phyloP scores from a whole-genome alignment of 768 basidiomycete genomes.

The Pisolithus microcarpus region DNA sequence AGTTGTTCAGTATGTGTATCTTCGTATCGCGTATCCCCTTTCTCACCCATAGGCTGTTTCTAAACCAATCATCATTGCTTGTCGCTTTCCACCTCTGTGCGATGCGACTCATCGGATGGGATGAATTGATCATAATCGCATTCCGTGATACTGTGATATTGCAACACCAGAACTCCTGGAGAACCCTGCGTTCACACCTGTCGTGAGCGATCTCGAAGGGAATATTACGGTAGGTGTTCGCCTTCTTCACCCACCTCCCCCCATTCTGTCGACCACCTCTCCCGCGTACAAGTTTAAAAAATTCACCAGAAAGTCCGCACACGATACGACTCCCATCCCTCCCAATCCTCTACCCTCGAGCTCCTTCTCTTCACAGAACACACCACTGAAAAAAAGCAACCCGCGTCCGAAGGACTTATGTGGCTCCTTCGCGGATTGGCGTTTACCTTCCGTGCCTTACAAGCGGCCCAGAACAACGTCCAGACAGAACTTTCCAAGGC shows the following conservation, averaged over 20 bases:
- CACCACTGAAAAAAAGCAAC: constrained; percentile 68
- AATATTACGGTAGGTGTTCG: constrained; percentile 76
- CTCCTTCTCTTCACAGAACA: constrained; percentile 78
- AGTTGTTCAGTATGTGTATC: constrained; percentile 69
- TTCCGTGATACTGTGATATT: not conserved
- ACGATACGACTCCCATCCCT: constrained; percentile 63
- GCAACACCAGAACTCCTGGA: constrained; percentile 17
- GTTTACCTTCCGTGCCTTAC: constrained; percentile 82
- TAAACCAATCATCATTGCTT: not conserved
- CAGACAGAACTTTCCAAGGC: constrained; percentile 49
- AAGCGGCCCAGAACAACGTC: constrained; percentile 60
- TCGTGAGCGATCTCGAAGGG: constrained; percentile 81
- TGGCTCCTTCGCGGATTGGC: constrained; percentile 90
- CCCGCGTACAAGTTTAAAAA: no score
- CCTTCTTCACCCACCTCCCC: not conserved
- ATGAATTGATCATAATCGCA: not conserved
- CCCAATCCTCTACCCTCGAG: constrained; percentile 72
- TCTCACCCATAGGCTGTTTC: no score
- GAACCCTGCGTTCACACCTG: constrained; percentile 61
- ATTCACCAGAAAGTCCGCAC: constrained; percentile 76
- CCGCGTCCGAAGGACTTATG: constrained; percentile 85
- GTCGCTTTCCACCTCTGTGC: not conserved
- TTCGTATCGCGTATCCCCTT: no score
- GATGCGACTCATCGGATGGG: constrained; percentile 1
- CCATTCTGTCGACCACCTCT: not conserved